Conservation (phyloP, 495 filamentous ascomycete genomes). For the Penicillium dipodomyicola region DNA sequence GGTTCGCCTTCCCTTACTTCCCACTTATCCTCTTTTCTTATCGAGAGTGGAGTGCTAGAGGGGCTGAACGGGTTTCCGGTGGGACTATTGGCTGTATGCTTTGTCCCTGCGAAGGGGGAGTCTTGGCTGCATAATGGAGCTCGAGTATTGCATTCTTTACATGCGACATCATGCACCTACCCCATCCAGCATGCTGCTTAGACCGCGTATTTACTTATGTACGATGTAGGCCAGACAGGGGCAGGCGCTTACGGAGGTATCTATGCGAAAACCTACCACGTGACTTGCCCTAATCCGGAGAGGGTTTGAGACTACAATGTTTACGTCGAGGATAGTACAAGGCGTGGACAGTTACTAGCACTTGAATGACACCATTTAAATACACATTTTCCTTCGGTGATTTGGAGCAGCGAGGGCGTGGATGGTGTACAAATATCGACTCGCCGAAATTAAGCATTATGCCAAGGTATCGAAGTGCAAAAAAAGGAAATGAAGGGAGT, state of each 20-base stretch:
- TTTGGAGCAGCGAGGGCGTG: not conserved
- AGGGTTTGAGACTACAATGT: not conserved
- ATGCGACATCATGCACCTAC: slow-evolving; percentile 5
- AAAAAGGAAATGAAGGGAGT: not conserved
- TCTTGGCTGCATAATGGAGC: slow-evolving; percentile 10
- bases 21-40: not conserved
- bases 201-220: not conserved
- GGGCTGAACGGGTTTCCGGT: too few relatives aligned
- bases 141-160: slow-evolving; percentile 5
- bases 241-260: not conserved
- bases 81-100: not conserved
- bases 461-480: not conserved
- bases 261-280: not conserved
- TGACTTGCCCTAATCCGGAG: slow-evolving; percentile 10
- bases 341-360: not conserved
- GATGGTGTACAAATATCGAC: not conserved
- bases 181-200: not conserved
- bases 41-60: not conserved
- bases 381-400: not conserved
- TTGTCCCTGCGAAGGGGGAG: not conserved
- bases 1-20: not conserved
- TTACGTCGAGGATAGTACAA: not conserved
- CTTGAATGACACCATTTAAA: not conserved
- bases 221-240: not conserved
- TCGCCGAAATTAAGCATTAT: slow-evolving; percentile 3